Evolutionary conservation across 495 filamentous ascomycete genomes (phyloP).

Genomic region (Xylaria nigripes): DNA sequence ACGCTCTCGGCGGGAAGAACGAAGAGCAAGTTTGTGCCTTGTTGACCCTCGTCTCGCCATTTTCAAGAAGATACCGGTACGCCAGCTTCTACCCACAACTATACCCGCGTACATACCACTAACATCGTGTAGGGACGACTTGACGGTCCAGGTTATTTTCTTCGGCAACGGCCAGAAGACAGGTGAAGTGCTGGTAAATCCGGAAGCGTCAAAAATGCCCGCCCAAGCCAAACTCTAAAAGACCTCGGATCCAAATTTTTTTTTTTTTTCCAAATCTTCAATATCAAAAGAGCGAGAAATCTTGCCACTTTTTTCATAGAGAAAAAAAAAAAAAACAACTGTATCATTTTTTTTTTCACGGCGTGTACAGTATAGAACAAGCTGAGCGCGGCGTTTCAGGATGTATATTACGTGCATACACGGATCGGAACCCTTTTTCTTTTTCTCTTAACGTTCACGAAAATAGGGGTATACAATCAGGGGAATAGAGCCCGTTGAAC

Average conservation of each 20-base stretch:
- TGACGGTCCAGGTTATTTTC: constrained; percentile 98
- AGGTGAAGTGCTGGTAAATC: constrained; percentile 71
- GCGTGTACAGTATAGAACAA: constrained; percentile 7
- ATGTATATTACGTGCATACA: background rate
- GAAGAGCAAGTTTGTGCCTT: constrained; percentile 90
- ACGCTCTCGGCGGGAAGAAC: constrained; percentile 90
- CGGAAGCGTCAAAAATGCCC: constrained; percentile 68
- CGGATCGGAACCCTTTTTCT: background rate
- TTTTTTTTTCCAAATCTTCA: too few relatives aligned
- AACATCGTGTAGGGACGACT: constrained; percentile 52
- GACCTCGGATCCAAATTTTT: background rate
- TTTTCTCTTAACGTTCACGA: background rate
- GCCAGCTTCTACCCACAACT: background rate
- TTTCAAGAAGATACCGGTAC: constrained; percentile 80
- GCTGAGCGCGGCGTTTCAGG: constrained; percentile 11
- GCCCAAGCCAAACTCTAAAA: constrained; percentile 35
- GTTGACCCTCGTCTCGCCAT: constrained; percentile 84
- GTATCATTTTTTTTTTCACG: constrained; percentile 4
- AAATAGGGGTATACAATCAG: background rate
- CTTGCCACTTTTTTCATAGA: too few relatives aligned
- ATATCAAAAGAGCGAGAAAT: too few relatives aligned
- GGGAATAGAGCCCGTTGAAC: background rate
- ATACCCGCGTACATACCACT: background rate
- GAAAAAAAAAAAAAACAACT: too few relatives aligned
- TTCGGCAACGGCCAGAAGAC: constrained; percentile 74